Conservation (phyloP, 371 early-diverging fungal genomes). For the Lichtheimia ramosa region DNA sequence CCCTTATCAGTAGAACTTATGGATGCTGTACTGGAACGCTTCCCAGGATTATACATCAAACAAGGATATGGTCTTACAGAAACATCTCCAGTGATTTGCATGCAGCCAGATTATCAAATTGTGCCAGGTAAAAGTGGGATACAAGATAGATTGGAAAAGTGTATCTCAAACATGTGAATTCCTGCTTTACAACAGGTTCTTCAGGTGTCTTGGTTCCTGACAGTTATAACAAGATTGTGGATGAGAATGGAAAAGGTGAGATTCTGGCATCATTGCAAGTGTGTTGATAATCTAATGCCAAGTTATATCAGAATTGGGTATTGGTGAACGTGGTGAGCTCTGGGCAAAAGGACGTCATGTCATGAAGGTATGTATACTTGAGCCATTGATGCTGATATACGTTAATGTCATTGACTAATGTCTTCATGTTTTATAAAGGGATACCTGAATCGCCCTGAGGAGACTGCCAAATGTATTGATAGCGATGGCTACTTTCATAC, state of each 20-base stretch:
- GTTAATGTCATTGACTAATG: neutral
- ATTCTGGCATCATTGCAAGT: neutral
- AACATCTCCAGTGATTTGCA: constrained; percentile 36
- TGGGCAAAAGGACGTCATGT: constrained; percentile 80
- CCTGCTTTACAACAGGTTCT: constrained; percentile 52
- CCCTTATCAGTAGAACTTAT: constrained; percentile 68
- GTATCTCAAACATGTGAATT: too few species aligned
- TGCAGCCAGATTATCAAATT: constrained; percentile 9
- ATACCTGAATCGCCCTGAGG: constrained; percentile 66
- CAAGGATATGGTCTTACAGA: constrained; percentile 71
- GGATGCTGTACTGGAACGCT: constrained; percentile 31
- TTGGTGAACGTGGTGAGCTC: constrained; percentile 66
- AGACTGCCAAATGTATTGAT: constrained; percentile 65
- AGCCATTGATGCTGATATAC: neutral
- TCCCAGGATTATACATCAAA: constrained; percentile 43
- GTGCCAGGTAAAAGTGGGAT: too few species aligned
- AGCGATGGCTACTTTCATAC: constrained; percentile 72
- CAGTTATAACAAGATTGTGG: constrained; percentile 66
- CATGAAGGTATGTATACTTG: constrained; percentile 53
- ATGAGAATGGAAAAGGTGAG: constrained; percentile 53
- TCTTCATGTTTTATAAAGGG: constrained; percentile 28
- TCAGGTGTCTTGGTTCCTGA: constrained; percentile 71
- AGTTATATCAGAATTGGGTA: constrained; percentile 42
- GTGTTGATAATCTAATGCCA: neutral
- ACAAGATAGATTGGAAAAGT: too few species aligned